Evolutionary conservation across 306 rosid genomes (phyloP).

Genomic region (barrel medic (Medicago truncatula)): MtrunA17r5.0-ANR NC_053049.1:42228001-42228500

Average conservation of each 20-base stretch:
- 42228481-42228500: conserved; percentile 35
- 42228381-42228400: conserved; percentile 27
- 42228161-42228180: conserved; percentile 32
- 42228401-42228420: conserved; percentile 39
- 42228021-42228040: not conserved
- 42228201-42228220: conserved; percentile 12
- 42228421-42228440: conserved; percentile 41
- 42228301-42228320: conserved; percentile 46
- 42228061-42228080: not conserved
- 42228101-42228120: not conserved
- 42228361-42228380: conserved; percentile 26
- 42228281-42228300: conserved; percentile 44
- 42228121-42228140: conserved; percentile 29
- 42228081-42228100: conserved; percentile 1
- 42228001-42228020: conserved; percentile 6
- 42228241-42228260: conserved; percentile 34
- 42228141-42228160: conserved; percentile 33
- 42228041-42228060: not conserved
- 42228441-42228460: conserved; percentile 43
- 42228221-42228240: conserved; percentile 40
- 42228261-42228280: conserved; percentile 48
- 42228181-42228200: conserved; percentile 12
- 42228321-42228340: conserved; percentile 32
- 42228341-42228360: conserved; percentile 40
- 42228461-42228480: conserved; percentile 26